A percentile compares a stretch with the other conserved stretches of the same genome.
Conservation (phyloP, 257 asterid species). For the Scutellaria barbata region DNA sequence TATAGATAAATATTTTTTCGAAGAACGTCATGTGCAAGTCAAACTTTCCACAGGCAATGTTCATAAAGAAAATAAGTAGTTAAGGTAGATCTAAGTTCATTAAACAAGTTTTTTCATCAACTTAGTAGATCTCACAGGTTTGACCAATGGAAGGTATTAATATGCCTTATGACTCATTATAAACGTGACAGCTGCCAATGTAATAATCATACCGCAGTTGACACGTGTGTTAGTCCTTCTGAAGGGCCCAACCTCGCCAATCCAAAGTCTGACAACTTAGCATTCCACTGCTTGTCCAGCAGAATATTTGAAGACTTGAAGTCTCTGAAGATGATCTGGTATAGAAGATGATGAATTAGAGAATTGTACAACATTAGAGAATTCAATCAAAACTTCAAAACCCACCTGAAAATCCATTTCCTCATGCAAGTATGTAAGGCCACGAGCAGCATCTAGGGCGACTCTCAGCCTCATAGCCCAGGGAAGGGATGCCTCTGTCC, state of each 20-base stretch:
- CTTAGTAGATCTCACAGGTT: neutral
- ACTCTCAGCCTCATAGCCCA: conserved; percentile 81
- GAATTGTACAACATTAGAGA: neutral
- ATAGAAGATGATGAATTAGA: conserved; percentile 11
- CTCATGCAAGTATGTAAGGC: conserved; percentile 77
- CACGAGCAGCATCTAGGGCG: conserved; percentile 86
- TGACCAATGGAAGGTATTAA: neutral
- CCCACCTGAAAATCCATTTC: conserved; percentile 90
- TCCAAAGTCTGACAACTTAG: conserved; percentile 65
- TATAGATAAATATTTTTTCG: no score
- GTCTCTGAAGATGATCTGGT: conserved; percentile 60
- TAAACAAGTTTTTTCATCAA: neutral
- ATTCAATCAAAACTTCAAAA: neutral
- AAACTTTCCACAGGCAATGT: neutral
- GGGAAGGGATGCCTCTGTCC: conserved; percentile 56
- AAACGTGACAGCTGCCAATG: neutral
- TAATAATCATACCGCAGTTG: conserved; percentile 50
- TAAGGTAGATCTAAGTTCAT: no score
- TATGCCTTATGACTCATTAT: neutral
- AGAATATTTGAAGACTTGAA: conserved; percentile 65
- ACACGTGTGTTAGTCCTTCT: conserved; percentile 56
- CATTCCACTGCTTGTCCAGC: conserved; percentile 61
- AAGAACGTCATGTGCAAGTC: no score
- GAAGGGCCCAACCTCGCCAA: conserved; percentile 63
- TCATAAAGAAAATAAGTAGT: no score